Percentiles rank a stretch among this genome's conserved stretches.
These are phyloP conservation scores for Ophiostoma sp. DNA, from an alignment of 2,329 filamentous ascomycete genomes.

Conservation along the genomic window DNA sequence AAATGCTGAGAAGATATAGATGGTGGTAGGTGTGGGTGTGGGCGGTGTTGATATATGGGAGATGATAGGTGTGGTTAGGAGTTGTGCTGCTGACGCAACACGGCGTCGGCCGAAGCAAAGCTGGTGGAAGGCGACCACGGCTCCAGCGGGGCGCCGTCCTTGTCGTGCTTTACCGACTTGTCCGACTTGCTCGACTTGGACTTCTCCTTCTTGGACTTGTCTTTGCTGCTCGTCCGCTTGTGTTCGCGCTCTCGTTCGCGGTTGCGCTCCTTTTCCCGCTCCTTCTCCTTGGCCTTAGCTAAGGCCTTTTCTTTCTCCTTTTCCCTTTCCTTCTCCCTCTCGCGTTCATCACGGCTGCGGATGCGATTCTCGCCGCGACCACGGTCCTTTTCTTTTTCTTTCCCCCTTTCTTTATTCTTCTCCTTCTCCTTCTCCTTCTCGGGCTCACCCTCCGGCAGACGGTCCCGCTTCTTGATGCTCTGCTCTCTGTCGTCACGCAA, in stretches of 20 bases:
- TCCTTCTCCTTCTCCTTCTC: background rate
- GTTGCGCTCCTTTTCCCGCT: slow-evolving; percentile 4
- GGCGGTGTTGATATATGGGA: background rate
- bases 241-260: slow-evolving; percentile 16
- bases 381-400: background rate
- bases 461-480: slow-evolving; percentile 11
- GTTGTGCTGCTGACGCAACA: slow-evolving; percentile 11
- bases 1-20: background rate
- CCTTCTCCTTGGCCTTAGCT: slow-evolving; percentile 17
- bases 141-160: slow-evolving; percentile 24
- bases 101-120: background rate
- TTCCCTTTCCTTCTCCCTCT: slow-evolving; percentile 18
- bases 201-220: slow-evolving; percentile 10
- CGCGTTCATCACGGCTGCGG: slow-evolving; percentile 21
- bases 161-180: slow-evolving; percentile 17
- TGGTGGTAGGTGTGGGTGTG: background rate
- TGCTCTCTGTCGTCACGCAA: slow-evolving; percentile 11
- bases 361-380: background rate
- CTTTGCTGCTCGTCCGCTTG: slow-evolving; percentile 12
- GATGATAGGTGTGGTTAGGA: background rate
- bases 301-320: slow-evolving; percentile 12
- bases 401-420: background rate
- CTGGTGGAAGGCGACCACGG: slow-evolving; percentile 22
- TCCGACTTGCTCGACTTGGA: slow-evolving; percentile 18
- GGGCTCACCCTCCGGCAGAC: background rate